Conservation (phyloP, 2,329 filamentous ascomycete species). For the Curvularia sp. region DNA sequence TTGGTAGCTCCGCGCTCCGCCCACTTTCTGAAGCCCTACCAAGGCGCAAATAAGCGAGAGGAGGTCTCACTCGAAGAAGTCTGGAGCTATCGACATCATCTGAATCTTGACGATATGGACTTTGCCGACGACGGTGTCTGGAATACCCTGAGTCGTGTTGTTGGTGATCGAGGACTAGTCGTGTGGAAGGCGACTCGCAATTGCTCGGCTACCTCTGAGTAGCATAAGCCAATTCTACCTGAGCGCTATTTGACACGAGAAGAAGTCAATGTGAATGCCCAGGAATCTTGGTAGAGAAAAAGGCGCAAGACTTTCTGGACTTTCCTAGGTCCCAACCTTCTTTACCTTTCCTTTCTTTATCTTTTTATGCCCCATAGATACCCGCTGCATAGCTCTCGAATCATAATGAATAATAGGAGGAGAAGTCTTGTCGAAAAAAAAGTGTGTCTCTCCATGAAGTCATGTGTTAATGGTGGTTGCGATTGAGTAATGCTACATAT, state of each 20-base stretch:
- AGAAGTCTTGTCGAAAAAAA: background rate
- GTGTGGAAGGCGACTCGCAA: conserved; percentile 53
- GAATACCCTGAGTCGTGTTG: conserved; percentile 71
- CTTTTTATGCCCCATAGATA: conserved; percentile 9
- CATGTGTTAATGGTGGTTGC: background rate
- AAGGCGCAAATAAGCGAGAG: conserved; percentile 20
- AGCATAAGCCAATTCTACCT: background rate
- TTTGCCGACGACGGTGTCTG: conserved; percentile 78
- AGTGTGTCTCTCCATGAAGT: too few relatives aligned
- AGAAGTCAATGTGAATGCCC: background rate
- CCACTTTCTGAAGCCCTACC: conserved; percentile 69
- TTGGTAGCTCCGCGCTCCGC: conserved; percentile 77
- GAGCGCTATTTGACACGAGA: background rate
- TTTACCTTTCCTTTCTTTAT: background rate
- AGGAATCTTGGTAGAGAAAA: background rate
- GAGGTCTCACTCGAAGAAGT: conserved; percentile 71
- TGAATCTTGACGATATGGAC: conserved; percentile 82
- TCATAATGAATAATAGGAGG: background rate
- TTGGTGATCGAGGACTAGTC: conserved; percentile 58
- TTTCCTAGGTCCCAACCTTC: background rate
- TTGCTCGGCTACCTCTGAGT: conserved; percentile 38
- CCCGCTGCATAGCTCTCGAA: conserved; percentile 2
- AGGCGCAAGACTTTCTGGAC: background rate
- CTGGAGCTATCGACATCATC: conserved; percentile 71
- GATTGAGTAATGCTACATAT: background rate